Base-by-base conservation (phyloP, 208 protist species). In the Strigomonas culicis region DNA sequence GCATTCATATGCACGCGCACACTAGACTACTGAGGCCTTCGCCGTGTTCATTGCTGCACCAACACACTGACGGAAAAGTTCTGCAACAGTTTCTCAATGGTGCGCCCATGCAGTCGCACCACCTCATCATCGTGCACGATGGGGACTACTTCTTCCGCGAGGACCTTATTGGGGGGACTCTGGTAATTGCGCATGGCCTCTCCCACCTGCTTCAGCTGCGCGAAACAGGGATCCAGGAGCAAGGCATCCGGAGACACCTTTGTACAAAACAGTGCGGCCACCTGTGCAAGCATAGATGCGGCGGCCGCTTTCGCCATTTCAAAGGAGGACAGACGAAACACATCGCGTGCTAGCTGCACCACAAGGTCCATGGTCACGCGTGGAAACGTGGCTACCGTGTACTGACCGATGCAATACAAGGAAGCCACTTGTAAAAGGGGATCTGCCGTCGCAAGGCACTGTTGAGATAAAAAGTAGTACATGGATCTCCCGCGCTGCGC, bases 231-330 rank as follows among this genome's bases (percentile, higher is more conserved):
- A 17, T 57, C 59, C 24, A 75, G 15, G 19, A 64, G 34, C 1
- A 39, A 39, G 56, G 74, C 27, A 1, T 28, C 66, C 15, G 66
- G 59, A 1, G 59, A 63, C 24, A 59, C 52, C 43, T 60, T 50
- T 39, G 4, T 19, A 24, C 59, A 32, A 56, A 41, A 67, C 21
- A 84, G 50, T 19, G 66, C 30, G 22, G 49, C 57, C 3, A 71
- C 74, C 0, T 67, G 63, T 3, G 52, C 51, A 17, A 95, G 61
- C 68, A 90, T 82, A 0, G 89, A 63, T 0, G 89, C 81, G 60
- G 79, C 80, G 0, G 89, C 83, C 44, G 89, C 85, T 68, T 93
- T 95, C 22, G 84, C 78, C 89, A 93, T 95, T 39, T 74, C 84
- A 30, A 86, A 36, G 0, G 47, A 43, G 0, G 84, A 79, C 22